Evolutionary conservation across 1,139 yeast genomes (phyloP), one percentile per base, ranked within the genome.

Genomic region (Scheffersomyces illinoinensis): DNA sequence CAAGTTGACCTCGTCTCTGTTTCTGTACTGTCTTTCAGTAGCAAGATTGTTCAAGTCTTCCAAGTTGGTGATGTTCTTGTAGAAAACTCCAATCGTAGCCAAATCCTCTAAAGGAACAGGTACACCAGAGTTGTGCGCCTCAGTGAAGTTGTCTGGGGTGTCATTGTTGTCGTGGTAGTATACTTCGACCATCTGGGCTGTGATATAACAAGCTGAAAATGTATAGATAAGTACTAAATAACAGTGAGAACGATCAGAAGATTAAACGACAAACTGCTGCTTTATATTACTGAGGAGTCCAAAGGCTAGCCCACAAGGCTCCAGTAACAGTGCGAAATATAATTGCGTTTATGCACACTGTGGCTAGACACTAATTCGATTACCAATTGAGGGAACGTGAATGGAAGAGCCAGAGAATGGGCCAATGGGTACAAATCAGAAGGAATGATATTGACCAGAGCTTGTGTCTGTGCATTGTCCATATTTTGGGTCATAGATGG

Each of bases 111-210:
- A 66, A 0, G 84, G 64, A 0, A 90, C 92, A 0, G 71, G 69
- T 5, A 66, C 73, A 0, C 97, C 97, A 0, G 92, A 85, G 75
- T 90, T 83, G 75, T 92, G 97, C 52, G 83, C 86, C 47, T 84
- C 86, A 18, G 97, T 88, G 76, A 89, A 90, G 68, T 80, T 65
- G 59, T 88, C 93, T 0, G 79, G 79, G 2, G 84, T 76, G 61
- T 84, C 81, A 43, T 84, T 76, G 69, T 84, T 81, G 70, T 92
- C 97, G 85, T 91, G 93, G 68, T 84, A 86, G 74, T 90, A 93
- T 10, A 86, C 85, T 69, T 83, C 68, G 52, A 78, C 84, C 85
- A 81, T 81, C 43, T 47, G 64, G 20, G 33, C 43, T 33, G 43
- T 33, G 2, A 33, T 8, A 10, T 33, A 33, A 12, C 10, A 5